Base-by-base conservation (phyloP, 2,329 filamentous ascomycete genomes). In the Coniochaeta pulveracea region DNA sequence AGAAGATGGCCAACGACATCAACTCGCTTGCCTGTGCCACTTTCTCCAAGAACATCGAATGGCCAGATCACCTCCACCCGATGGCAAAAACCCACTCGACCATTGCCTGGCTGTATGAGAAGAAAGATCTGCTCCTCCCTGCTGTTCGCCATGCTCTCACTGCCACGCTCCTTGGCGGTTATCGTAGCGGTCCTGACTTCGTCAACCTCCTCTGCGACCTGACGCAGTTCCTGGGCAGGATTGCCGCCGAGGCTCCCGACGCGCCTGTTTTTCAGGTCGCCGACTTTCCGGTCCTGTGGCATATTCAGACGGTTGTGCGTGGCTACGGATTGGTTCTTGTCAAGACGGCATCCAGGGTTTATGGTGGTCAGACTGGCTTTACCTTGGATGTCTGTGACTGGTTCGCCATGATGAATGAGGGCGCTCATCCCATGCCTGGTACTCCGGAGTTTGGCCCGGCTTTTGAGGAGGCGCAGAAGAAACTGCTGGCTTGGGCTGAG, bases 41-140 rank as follows among this genome's bases (percentile, higher is more conserved):
- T n/a, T 39, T 36, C 12, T 41, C 45, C 15, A 38, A 39, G 5
- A 35, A 19, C 23, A 34, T 40, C 33, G 10, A 37, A 10, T 54
- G 51, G 51, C 47, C 49, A 2, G 41, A 43, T 16, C 38, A 44
- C 26, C 35, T 52, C 19, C 50, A 51, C 24, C 51, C 51, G 7
- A 31, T 55, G 26, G 49, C 51, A 1, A 30, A 34, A 4, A 39
- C 43, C 7, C 47, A 43, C 16, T 35, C 43, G 25, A 36, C 25
- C 15, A 37, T 54, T 3, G 46, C 44, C 14, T 18, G 32, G 12
- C 41, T 52, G 17, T 47, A 47, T 34, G 28, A 40, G 14, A 35
- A 39, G 3, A 38, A 46, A 21, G 35, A 37, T 7, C 44, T 45
- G 15, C 28, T 36, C 3, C 21, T 43, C 5, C 31, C 34, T 1